Conservation (phyloP, 495 filamentous ascomycete genomes). For the Tuber magnatum region DNA sequence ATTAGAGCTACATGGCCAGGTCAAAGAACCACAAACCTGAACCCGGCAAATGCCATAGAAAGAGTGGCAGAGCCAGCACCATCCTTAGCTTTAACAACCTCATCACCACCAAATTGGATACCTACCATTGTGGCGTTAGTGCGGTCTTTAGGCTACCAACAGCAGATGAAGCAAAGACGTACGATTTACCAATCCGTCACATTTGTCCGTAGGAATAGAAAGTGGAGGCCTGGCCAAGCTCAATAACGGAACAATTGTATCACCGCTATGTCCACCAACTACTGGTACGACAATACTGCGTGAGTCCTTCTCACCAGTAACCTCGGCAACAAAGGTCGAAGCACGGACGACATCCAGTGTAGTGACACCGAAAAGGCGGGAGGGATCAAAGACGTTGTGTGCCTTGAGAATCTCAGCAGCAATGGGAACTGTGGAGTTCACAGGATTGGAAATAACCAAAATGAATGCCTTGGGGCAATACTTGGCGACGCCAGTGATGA, state of each 20-base stretch:
- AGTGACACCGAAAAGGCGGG: slow-evolving; percentile 94
- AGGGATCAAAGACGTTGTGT: slow-evolving; percentile 83
- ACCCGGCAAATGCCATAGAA: slow-evolving; percentile 96
- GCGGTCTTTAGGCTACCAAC: slow-evolving; percentile 12
- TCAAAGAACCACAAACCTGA: slow-evolving; percentile 53
- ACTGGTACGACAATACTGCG: slow-evolving; percentile 78
- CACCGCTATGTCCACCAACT: slow-evolving; percentile 92
- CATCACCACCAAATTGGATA: slow-evolving; percentile 96
- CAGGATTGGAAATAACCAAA: slow-evolving; percentile 96
- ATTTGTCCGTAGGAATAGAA: slow-evolving; percentile 75
- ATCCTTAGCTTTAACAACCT: slow-evolving; percentile 97
- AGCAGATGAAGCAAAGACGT: slow-evolving; percentile 29
- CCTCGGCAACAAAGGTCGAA: slow-evolving; percentile 87
- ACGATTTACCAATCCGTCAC: slow-evolving; percentile 81
- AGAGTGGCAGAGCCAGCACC: slow-evolving; percentile 91
- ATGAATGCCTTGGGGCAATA: slow-evolving; percentile 82
- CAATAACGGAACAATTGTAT: slow-evolving; percentile 96
- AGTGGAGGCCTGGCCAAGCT: slow-evolving; percentile 75
- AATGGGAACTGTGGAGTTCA: slow-evolving; percentile 98
- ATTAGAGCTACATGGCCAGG: not conserved
- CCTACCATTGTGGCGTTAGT: slow-evolving; percentile 43
- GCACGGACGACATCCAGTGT: slow-evolving; percentile 96
- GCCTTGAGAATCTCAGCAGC: slow-evolving; percentile 91
- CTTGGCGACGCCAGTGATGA: slow-evolving; percentile 78
- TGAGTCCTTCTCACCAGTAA: slow-evolving; percentile 73